Percentiles rank a stretch among this genome's conserved stretches.
Conservation (phyloP, 441 rosid species). For the Syzygium syzygioides region DNA sequence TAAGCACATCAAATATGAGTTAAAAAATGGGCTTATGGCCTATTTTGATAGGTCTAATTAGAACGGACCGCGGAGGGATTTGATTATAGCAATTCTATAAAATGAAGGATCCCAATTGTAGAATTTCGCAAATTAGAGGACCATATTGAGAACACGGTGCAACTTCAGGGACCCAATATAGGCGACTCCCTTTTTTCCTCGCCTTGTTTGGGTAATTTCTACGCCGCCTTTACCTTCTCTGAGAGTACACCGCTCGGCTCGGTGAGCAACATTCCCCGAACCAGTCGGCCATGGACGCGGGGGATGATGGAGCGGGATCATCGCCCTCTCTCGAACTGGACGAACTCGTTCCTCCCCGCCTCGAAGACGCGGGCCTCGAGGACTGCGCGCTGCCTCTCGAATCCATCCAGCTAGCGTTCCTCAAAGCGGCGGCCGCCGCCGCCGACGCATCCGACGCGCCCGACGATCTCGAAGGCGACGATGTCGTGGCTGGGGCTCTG, state of each 20-base stretch:
- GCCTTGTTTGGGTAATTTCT: not conserved
- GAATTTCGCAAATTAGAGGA: not conserved
- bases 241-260: too few species aligned
- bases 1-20: too few species aligned
- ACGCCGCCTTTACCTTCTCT: not conserved
- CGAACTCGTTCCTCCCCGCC: constrained; percentile 57
- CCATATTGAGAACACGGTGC: not conserved
- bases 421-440: constrained; percentile 55
- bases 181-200: not conserved
- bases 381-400: constrained; percentile 76
- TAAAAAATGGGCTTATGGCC: too few species aligned
- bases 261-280: not conserved
- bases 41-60: too few species aligned
- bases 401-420: constrained; percentile 70
- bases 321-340: not conserved
- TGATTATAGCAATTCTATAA: not conserved
- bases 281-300: not conserved
- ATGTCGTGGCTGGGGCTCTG: not conserved
- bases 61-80: too few species aligned
- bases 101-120: not conserved
- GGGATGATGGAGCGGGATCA: not conserved
- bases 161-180: not conserved
- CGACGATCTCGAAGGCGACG: not conserved
- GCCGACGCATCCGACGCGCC: not conserved
- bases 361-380: constrained; percentile 80